phyloP scores from a whole-genome alignment of 2,329 filamentous ascomycete genomes.

The Calycina marina region DNA sequence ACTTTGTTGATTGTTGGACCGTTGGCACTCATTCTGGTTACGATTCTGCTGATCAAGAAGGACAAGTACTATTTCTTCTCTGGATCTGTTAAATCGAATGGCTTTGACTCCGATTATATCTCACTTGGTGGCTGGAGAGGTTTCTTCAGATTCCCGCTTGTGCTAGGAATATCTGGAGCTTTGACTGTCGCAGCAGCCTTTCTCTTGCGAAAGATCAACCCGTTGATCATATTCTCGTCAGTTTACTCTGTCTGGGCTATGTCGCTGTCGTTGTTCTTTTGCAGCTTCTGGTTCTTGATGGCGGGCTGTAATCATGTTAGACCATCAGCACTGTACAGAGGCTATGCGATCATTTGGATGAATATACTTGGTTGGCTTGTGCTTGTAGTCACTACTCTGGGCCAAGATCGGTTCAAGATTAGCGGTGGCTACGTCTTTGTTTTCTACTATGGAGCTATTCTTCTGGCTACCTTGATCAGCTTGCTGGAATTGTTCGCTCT shows the following conservation, averaged over 20 bases:
- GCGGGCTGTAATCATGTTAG: conserved; percentile 64
- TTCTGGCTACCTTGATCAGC: conserved; percentile 58
- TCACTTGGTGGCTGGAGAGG: conserved; percentile 64
- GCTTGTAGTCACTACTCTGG: conserved; percentile 57
- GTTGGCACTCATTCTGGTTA: conserved; percentile 53
- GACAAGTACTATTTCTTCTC: conserved; percentile 88
- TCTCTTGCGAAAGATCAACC: conserved; percentile 70
- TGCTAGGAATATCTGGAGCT: conserved; percentile 51
- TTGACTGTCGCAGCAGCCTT: conserved; percentile 61
- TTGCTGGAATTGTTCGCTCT: conserved; percentile 71
- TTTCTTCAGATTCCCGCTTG: conserved; percentile 70
- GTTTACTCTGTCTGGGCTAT: conserved; percentile 80
- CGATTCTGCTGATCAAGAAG: conserved; percentile 49
- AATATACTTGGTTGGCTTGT: conserved; percentile 61
- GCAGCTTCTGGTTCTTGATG: conserved; percentile 69
- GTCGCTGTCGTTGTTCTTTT: conserved; percentile 69
- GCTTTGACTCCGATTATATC: conserved; percentile 46
- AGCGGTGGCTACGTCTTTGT: conserved; percentile 69
- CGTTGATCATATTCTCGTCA: conserved; percentile 81
- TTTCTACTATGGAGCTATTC: conserved; percentile 64
- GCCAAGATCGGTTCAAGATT: conserved; percentile 60
- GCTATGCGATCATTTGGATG: conserved; percentile 73
- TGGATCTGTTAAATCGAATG: conserved; percentile 38
- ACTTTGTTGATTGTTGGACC: conserved; percentile 70
- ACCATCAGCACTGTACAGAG: conserved; percentile 73